Evolutionary conservation across 345 rosid species (phyloP), one percentile per base, ranked within the genome.

Genomic region (Camelina hispida): DNA sequence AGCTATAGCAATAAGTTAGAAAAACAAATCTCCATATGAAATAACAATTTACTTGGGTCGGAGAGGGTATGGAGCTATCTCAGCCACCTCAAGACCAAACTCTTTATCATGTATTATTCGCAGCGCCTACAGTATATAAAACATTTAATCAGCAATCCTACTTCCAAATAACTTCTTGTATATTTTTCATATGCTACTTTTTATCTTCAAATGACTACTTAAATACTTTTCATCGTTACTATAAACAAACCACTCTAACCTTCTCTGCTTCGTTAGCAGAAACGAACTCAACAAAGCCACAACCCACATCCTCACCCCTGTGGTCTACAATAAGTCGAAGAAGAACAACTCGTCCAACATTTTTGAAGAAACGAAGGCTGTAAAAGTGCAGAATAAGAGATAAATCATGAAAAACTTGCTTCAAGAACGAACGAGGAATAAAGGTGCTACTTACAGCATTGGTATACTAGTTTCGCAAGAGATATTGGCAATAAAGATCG

Each of bases 1-100:
- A 50, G 9, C 25, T 50, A 18, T 50, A 51, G 30, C 14, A 51
- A 32, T 32, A 32, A 32, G 7, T 32, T 32, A 32, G 8, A 32
- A 32, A 32, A 32, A 32, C 35, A 32, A 51, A 4, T 51, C 28
- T 51, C 56, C 14, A 20, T 50, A 17, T 50, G 13, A 2, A 18
- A 20, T 3, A 9, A 17, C 14, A 9, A 10, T 20, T 51, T 20
- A 51, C 55, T 51, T 51, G 56, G 56, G 56, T 51, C 28, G 56
- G 28, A 20, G 13, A 50, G 56, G 56, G 56, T 51, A 51, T 20
- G 56, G 56, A 51, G 56, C 56, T 11, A 20, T 51, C 56, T 51
- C 2, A 11, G 25, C 14, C 28, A 51, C 56, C 0, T 22, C 28
- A 20, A 51, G 7, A 9, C 2, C 20, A 20, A 5, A 32, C 35